phyloP scores from a whole-genome alignment of 768 basidiomycete genomes.

The Hortiboletus campestris region DNA sequence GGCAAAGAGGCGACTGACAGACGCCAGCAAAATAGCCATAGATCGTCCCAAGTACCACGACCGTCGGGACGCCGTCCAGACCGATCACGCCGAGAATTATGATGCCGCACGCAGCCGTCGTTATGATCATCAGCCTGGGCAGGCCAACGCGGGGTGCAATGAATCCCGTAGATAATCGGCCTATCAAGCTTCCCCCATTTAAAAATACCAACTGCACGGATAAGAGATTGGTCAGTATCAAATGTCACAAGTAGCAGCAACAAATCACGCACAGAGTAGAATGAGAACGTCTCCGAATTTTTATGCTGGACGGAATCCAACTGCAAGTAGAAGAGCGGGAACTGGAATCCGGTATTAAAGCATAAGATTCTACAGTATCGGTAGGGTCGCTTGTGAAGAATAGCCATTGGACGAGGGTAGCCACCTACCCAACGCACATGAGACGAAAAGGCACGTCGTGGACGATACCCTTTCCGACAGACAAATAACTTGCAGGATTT shows the following conservation, averaged over 20 bases:
- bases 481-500: constrained; percentile 12
- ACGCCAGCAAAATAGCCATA: constrained; percentile 50
- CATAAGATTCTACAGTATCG: constrained; percentile 14
- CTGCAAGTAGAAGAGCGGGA: constrained; percentile 57
- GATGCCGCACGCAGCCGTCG: constrained; percentile 31
- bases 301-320: constrained; percentile 49
- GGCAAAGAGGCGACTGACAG: constrained; percentile 26
- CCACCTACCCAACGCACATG: constrained; percentile 21
- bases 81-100: constrained; percentile 46
- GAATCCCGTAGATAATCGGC: constrained; percentile 47
- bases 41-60: constrained; percentile 38
- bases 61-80: constrained; percentile 32
- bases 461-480: constrained; percentile 12
- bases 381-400: neutral
- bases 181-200: constrained; percentile 50
- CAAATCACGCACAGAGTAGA: constrained; percentile 45
- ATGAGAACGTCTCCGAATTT: constrained; percentile 46
- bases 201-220: constrained; percentile 45
- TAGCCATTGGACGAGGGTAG: neutral
- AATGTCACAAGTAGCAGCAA: neutral
- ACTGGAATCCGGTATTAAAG: constrained; percentile 42
- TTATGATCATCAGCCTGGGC: constrained; percentile 40
- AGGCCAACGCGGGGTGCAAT: constrained; percentile 44
- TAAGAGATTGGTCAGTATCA: neutral
- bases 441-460: constrained; percentile 19